Base-by-base conservation (phyloP, 805 yeast genomes). In the Debaryomyces castellii region DNA sequence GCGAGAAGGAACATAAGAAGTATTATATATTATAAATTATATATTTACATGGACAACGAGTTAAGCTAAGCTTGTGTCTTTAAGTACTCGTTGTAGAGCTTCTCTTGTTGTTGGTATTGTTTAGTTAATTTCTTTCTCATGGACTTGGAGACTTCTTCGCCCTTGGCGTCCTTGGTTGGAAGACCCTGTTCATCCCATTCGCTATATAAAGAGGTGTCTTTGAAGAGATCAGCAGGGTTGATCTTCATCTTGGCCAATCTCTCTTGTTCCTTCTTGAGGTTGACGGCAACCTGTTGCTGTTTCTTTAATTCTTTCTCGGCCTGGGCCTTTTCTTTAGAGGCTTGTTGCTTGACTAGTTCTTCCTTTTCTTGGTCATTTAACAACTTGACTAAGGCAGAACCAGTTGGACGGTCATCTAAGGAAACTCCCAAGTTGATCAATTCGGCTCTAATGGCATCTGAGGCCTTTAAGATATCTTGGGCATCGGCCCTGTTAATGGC, bases 181-280 rank as follows among this genome's bases (percentile, higher is more conserved):
- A 94, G 47, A 1, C 99, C 99, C 28, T 76, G 67, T 21, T 78
- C 91, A 61, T 94, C 97, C 87, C 92, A 94, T 59, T 80, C 87
- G 8, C 80, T 65, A 62, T 81, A 94, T 25, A 67, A 50, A 6
- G 60, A 78, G 4, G 59, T 66, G 44, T 79, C 78, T 56, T 74
- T 77, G 71, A 91, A 94, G 82, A 94, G 67, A 21, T 87, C 91
- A 33, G 60, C 48, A 1, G 98, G 96, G 7, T 81, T 62, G 3
- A 83, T 53, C 58, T 81, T 82, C 50, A 92, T 87, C 66, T 85
- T 88, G 43, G 74, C 87, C 39, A 73, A 56, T 55, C 80, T 74
- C 54, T 83, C 89, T 44, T 63, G 66, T 54, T 84, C 90, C 59
- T 85, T 83, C 50, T 76, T 76, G 49, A 85, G 87, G 47, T 77